phyloP scores from a whole-genome alignment of 192 early-diverging fungal genomes.

The Linnemannia hyalina region DNA sequence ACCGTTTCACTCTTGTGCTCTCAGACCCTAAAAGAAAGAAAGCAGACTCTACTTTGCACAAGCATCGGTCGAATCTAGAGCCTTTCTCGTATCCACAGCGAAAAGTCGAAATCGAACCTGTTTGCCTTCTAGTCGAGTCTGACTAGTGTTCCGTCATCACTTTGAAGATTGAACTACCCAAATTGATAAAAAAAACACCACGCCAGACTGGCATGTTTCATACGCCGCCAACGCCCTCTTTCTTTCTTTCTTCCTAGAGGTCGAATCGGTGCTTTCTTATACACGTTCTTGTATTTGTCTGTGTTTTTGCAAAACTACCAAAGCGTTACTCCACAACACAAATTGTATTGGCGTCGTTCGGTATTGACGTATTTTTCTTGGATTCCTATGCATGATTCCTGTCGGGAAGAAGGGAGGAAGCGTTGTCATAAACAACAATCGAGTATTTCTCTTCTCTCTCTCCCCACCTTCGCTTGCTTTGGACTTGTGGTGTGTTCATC shows the following conservation, averaged over 20 bases:
- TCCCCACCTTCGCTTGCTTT: not conserved
- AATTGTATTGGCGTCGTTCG: not conserved
- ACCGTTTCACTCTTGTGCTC: not conserved
- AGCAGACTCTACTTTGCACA: not conserved
- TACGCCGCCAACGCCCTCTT: too few relatives aligned
- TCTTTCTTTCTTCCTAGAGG: too few relatives aligned
- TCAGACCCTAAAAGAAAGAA: too few relatives aligned
- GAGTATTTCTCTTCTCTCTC: not conserved
- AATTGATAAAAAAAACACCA: too few relatives aligned
- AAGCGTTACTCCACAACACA: not conserved
- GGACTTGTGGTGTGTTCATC: not conserved
- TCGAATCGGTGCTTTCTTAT: not conserved
- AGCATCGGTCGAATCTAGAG: not conserved
- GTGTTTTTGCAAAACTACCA: too few relatives aligned
- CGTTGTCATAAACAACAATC: too few relatives aligned
- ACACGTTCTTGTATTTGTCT: not conserved
- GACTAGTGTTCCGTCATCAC: too few relatives aligned
- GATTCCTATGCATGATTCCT: not conserved
- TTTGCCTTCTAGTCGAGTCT: not conserved
- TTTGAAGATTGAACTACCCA: too few relatives aligned
- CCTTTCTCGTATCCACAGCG: not conserved
- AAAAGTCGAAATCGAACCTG: not conserved
- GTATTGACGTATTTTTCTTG: not conserved
- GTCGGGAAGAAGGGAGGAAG: not conserved
- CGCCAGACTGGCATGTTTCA: too few relatives aligned